These are phyloP conservation scores for Neurospora sublineolata DNA, from an alignment of 495 filamentous ascomycete species.

Conservation along the genomic window DNA sequence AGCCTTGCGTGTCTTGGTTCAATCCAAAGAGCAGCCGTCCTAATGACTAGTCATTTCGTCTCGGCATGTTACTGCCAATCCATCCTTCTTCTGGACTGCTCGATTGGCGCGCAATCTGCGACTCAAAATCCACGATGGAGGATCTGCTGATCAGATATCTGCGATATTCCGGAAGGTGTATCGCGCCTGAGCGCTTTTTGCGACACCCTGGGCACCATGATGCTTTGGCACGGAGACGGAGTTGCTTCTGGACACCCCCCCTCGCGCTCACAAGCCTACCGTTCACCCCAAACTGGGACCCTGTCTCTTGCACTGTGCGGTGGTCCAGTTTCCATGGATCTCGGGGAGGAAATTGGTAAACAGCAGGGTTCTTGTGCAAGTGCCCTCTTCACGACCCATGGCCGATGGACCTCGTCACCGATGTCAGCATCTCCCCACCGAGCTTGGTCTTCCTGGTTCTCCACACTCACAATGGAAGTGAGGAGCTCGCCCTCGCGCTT, in stretches of 20 bases:
- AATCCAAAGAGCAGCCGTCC: background rate
- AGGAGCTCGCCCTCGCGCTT: background rate
- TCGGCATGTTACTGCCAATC: background rate
- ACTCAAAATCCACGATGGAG: background rate
- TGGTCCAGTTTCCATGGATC: background rate
- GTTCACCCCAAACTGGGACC: background rate
- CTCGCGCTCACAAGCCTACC: background rate
- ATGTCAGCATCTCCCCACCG: constrained; percentile 18
- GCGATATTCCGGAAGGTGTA: background rate
- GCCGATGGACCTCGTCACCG: constrained; percentile 6
- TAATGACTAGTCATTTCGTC: background rate
- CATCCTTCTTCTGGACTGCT: background rate
- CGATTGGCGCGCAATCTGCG: background rate
- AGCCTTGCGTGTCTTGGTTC: background rate
- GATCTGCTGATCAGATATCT: background rate
- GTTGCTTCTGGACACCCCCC: background rate
- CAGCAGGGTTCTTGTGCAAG: constrained; percentile 1
- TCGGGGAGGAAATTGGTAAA: background rate
- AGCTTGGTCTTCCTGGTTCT: constrained; percentile 7
- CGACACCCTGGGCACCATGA: background rate
- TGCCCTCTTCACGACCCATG: constrained; percentile 5
- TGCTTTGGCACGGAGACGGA: background rate
- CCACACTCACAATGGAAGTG: constrained; percentile 10
- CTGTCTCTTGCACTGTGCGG: background rate
- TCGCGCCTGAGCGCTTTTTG: background rate